phyloP scores from a whole-genome alignment of 2,329 filamentous ascomycete genomes.

The Trematosphaeria pertusa region DNA sequence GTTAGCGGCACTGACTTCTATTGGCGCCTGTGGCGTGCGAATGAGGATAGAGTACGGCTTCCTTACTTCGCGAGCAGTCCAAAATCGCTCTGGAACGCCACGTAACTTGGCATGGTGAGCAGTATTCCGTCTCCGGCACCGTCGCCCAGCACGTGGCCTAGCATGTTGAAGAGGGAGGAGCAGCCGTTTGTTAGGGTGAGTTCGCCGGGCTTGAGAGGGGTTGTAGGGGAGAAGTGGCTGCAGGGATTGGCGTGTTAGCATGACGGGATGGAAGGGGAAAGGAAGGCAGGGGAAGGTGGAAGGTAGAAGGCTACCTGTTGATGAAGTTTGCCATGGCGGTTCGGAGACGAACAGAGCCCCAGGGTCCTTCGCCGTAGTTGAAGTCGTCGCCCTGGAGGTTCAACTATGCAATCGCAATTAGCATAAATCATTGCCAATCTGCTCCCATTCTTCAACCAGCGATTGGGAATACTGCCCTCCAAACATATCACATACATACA shows the following conservation, averaged over 20 bases:
- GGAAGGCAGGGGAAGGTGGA: neutral
- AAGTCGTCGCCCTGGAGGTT: constrained; percentile 43
- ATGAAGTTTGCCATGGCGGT: constrained; percentile 51
- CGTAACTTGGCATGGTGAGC: constrained; percentile 55
- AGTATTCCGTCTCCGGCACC: constrained; percentile 54
- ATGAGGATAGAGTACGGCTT: neutral
- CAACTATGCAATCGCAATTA: constrained; percentile 18
- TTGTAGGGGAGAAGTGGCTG: constrained; percentile 48
- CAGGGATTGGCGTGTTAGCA: too few species aligned
- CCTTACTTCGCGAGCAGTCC: constrained; percentile 45
- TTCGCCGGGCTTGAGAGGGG: constrained; percentile 43
- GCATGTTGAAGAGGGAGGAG: constrained; percentile 52
- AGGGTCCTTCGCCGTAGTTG: constrained; percentile 51
- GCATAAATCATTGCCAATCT: neutral
- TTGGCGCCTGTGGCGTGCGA: too few species aligned
- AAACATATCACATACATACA: too few species aligned
- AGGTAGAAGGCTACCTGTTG: constrained; percentile 33
- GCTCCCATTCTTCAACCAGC: too few species aligned
- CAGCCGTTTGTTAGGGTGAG: constrained; percentile 52
- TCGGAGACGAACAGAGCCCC: constrained; percentile 49
- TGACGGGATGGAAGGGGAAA: neutral
- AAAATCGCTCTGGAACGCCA: constrained; percentile 57
- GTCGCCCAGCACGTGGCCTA: constrained; percentile 53
- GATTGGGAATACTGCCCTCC: too few species aligned
- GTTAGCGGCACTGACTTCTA: too few species aligned